Percentiles rank a stretch among this genome's conserved stretches.
phyloP scores from a whole-genome alignment of 2,329 filamentous ascomycete genomes.

The Xylariomycetidae sp. region DNA sequence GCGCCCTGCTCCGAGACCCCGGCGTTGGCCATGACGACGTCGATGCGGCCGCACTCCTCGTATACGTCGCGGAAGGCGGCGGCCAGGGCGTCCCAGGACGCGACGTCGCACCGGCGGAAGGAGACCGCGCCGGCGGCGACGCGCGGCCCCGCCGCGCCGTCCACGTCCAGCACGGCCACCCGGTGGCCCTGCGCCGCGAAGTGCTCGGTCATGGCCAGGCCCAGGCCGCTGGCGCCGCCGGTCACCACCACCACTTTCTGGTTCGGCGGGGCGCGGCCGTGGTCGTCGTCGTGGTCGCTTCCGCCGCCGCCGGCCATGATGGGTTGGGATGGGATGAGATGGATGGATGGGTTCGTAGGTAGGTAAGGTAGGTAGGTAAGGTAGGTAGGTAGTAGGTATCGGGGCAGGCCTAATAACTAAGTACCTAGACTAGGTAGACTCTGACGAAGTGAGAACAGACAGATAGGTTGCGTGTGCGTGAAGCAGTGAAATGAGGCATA shows the following conservation, averaged over 20 bases:
- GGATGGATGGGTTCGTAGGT: no score
- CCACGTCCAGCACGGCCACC: constrained; percentile 30
- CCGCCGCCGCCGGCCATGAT: no score
- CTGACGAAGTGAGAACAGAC: no score
- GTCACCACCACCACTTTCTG: constrained; percentile 27
- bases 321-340: no score
- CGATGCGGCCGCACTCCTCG: constrained; percentile 29
- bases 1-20: constrained; percentile 37
- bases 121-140: constrained; percentile 17
- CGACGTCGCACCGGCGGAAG: constrained; percentile 31
- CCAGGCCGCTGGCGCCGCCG: constrained; percentile 31
- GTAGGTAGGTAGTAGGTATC: neutral
- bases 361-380: no score
- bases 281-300: constrained; percentile 7
- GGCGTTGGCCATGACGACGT: constrained; percentile 45
- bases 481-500: no score
- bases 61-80: constrained; percentile 28
- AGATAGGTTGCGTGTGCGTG: no score
- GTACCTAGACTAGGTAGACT: no score
- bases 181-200: constrained; percentile 28
- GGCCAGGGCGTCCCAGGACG: constrained; percentile 31
- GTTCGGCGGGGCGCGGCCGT: constrained; percentile 1
- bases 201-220: constrained; percentile 27
- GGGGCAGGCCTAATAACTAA: no score
- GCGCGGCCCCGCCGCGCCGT: constrained; percentile 18